Percentiles rank a stretch among this genome's conserved stretches.
Conservation (phyloP, 2,329 filamentous ascomycete genomes). For the Cercospora citrullina region DNA sequence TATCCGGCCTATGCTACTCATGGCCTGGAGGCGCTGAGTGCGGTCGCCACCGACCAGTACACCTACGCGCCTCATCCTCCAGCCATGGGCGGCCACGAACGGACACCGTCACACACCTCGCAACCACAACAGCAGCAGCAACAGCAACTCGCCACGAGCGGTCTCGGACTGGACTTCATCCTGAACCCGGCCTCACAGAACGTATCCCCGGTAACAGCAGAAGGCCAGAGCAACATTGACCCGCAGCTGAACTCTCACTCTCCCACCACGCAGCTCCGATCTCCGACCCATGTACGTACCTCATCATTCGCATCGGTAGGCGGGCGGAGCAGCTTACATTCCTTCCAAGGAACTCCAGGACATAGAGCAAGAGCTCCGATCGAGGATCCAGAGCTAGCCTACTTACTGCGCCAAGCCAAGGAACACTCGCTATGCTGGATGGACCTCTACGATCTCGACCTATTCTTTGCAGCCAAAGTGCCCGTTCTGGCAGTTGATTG, state of each 20-base stretch:
- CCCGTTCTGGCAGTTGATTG: slow-evolving; percentile 57
- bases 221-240: slow-evolving; percentile 34
- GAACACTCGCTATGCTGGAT: slow-evolving; percentile 37
- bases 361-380: slow-evolving; percentile 27
- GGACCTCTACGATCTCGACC: slow-evolving; percentile 58
- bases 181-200: slow-evolving; percentile 49
- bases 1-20: slow-evolving; percentile 43
- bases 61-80: slow-evolving; percentile 38
- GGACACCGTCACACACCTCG: slow-evolving; percentile 19
- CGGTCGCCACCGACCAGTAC: slow-evolving; percentile 50
- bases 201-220: slow-evolving; percentile 37
- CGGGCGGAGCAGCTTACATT: slow-evolving; percentile 35
- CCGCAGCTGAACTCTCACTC: slow-evolving; percentile 33
- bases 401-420: slow-evolving; percentile 53
- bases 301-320: slow-evolving; percentile 30
- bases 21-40: slow-evolving; percentile 57
- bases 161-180: slow-evolving; percentile 57
- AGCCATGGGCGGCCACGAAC: slow-evolving; percentile 32
- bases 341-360: slow-evolving; percentile 13
- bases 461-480: slow-evolving; percentile 62
- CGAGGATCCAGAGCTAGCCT: slow-evolving; percentile 47
- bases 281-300: slow-evolving; percentile 36
- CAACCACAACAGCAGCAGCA: slow-evolving; percentile 26
- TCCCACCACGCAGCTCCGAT: slow-evolving; percentile 18
- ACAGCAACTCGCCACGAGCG: slow-evolving; percentile 18